Conservation (phyloP, 2,329 filamentous ascomycete genomes). For the Aspergillus clavatus region DNA sequence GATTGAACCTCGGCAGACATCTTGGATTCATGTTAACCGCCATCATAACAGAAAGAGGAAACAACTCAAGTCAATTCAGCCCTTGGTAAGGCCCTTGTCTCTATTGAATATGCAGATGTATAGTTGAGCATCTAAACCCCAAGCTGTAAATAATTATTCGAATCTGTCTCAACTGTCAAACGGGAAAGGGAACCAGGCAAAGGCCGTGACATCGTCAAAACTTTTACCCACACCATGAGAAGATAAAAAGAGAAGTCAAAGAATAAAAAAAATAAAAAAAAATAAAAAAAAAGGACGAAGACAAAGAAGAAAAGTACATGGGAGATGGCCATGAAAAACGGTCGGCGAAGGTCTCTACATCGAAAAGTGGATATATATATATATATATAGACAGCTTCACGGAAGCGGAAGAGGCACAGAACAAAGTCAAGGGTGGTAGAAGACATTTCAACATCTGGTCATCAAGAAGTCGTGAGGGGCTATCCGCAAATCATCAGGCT, state of each 20-base stretch:
- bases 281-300: no score
- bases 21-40: no score
- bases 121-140: background rate
- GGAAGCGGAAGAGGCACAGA: background rate
- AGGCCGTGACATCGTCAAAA: background rate
- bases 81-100: background rate
- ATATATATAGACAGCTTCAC: background rate
- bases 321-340: constrained; percentile 7
- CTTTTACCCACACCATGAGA: constrained; percentile 3
- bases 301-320: constrained; percentile 12
- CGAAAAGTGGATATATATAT: constrained; percentile 8
- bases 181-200: background rate
- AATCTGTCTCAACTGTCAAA: background rate
- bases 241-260: constrained; percentile 5
- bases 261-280: constrained; percentile 2
- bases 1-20: background rate
- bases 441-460: constrained; percentile 22
- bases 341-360: constrained; percentile 10
- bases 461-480: constrained; percentile 31
- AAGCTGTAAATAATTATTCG: background rate
- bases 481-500: constrained; percentile 15
- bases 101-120: background rate
- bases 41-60: no score
- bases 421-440: constrained; percentile 5
- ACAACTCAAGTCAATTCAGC: no score